Conservation (phyloP, 345 rosid species). For the Linum usitatissimum region DNA sequence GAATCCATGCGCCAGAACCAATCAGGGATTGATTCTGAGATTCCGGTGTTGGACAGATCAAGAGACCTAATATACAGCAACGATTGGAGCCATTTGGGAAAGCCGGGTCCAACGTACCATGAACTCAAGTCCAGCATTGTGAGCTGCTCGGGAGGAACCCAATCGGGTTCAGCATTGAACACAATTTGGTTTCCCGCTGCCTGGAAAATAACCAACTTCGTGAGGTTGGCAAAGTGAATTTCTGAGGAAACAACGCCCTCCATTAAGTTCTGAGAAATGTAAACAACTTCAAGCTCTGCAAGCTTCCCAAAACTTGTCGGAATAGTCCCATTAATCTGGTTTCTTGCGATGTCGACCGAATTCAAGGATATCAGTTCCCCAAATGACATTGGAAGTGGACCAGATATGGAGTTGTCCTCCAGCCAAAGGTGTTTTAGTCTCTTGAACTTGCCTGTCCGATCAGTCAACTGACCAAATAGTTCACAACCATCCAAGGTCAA, state of each 20-base stretch:
- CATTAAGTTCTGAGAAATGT: background rate
- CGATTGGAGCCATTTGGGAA: conserved; percentile 9
- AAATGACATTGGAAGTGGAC: background rate
- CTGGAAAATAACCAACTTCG: background rate
- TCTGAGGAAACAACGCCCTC: background rate
- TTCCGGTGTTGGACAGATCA: conserved; percentile 4
- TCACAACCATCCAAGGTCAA: background rate
- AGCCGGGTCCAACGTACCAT: conserved; percentile 3
- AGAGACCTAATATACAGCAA: background rate
- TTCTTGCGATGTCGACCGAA: background rate
- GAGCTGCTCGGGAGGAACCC: conserved; percentile 4
- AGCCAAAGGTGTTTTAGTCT: background rate
- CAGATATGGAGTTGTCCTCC: background rate
- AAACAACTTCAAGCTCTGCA: background rate
- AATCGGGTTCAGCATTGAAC: background rate
- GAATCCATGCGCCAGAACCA: background rate
- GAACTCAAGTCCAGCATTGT: background rate
- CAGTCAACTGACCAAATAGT: background rate
- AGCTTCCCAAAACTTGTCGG: background rate
- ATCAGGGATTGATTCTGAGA: background rate
- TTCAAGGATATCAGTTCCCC: background rate
- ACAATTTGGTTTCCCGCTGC: background rate
- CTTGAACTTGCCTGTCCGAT: background rate
- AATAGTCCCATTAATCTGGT: conserved; percentile 1
- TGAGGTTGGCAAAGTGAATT: conserved; percentile 1